Conservation (phyloP, 768 basidiomycete genomes). For the Lentinula raphanica region DNA sequence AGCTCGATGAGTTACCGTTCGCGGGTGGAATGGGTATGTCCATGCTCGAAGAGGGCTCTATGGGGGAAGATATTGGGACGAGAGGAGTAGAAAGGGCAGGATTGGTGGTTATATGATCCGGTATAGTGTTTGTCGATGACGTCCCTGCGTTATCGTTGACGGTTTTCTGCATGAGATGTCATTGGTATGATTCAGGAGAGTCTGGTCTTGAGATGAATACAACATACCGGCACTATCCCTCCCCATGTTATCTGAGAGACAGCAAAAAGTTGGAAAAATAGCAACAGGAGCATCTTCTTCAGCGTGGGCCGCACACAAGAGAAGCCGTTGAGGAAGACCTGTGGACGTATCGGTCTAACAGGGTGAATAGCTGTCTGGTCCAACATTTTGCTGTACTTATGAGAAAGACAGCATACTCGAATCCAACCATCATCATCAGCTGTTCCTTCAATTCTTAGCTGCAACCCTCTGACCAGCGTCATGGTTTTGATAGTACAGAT, state of each 20-base stretch:
- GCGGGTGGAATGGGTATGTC: neutral
- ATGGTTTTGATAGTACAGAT: neutral
- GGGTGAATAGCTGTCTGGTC: too few relatives aligned
- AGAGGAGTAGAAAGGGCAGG: neutral
- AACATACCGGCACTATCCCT: neutral
- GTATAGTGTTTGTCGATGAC: neutral
- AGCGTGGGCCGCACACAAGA: neutral
- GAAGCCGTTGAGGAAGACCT: neutral
- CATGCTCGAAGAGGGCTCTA: neutral
- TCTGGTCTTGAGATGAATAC: neutral
- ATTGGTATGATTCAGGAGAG: too few relatives aligned
- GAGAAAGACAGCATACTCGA: slow-evolving; percentile 12
- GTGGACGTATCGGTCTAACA: too few relatives aligned
- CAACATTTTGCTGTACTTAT: too few relatives aligned
- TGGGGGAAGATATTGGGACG: neutral
- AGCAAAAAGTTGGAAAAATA: neutral
- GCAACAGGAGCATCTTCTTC: slow-evolving; percentile 5
- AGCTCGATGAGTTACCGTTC: neutral
- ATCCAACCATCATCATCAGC: slow-evolving; percentile 14
- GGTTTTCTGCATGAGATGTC: neutral
- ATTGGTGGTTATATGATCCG: neutral
- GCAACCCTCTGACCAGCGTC: neutral
- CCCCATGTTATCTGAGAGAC: neutral
- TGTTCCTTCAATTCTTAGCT: neutral
- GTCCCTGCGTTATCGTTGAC: neutral